Conservation (phyloP, 225 moss, liverwort and hornwort species). For the Sphagnum tenellum region DNA sequence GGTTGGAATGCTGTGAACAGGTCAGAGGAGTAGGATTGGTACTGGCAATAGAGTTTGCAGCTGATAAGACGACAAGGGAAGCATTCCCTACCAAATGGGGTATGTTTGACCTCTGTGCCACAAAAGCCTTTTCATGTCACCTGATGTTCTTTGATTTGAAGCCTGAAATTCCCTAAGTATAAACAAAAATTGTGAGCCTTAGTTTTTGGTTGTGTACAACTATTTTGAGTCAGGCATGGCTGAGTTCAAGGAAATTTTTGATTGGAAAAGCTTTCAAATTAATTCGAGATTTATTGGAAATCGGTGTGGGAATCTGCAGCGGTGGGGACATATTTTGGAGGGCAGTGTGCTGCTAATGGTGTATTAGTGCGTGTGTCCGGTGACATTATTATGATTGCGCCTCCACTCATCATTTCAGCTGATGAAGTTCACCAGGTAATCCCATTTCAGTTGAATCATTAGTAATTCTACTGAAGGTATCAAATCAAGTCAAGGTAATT, state of each 20-base stretch:
- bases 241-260: too few relatives aligned
- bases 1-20: slow-evolving; percentile 14
- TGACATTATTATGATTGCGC: slow-evolving; percentile 88
- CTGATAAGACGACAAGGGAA: slow-evolving; percentile 68
- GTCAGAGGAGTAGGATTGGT: slow-evolving; percentile 81
- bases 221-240: too few relatives aligned
- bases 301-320: slow-evolving; percentile 15
- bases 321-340: slow-evolving; percentile 61
- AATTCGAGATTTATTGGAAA: too few relatives aligned
- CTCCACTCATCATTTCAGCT: slow-evolving; percentile 55
- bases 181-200: too few relatives aligned
- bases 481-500: too few relatives aligned
- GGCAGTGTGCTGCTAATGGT: slow-evolving; percentile 68
- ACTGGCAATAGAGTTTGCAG: slow-evolving; percentile 79
- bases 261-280: too few relatives aligned
- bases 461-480: background rate
- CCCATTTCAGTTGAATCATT: background rate
- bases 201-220: too few relatives aligned
- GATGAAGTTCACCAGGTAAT: slow-evolving; percentile 60
- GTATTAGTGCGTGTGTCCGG: slow-evolving; percentile 90
- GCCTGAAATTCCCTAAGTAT: too few relatives aligned
- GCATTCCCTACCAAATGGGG: slow-evolving; percentile 77
- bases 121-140: too few relatives aligned
- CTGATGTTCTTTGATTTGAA: too few relatives aligned
- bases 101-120: slow-evolving; percentile 9